Base-by-base conservation (phyloP, 139 green algal genomes). In the Chlorella ohadii region DNA sequence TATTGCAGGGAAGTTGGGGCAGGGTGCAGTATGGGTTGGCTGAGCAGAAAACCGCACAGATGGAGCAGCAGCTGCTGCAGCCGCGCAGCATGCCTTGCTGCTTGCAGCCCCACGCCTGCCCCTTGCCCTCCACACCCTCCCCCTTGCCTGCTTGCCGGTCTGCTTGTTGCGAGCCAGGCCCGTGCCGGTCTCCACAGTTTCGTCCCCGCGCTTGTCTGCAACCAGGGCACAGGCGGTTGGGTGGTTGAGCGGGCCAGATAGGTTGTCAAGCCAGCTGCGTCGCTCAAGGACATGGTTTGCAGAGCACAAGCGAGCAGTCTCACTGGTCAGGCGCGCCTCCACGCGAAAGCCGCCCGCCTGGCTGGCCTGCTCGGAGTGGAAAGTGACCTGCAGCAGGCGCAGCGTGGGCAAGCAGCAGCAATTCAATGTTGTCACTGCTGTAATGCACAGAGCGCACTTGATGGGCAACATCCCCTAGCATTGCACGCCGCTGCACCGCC, bases 121-220 rank as follows among this genome's bases (percentile, higher is more conserved):
- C 36, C 64, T n/a, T 38, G n/a, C 12, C 16, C 34, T 20, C 6
- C 5, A n/a, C n/a, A n/a, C n/a, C 19, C 34, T 3, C 27, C 16
- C 5, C 36, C 67, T 22, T 74, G 67, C 67, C 76, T 82, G 76
- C 76, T 82, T 82, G 11, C 76, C 76, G 38, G 76, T 39, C 76
- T 82, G 76, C 76, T 82, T 82, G 76, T 82, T 82, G 59, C 76
- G 76, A 7, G 76, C 76, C 15, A 28, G 76, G 27, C 76, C 76
- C 27, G 17, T 34, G 6, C 31, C 76, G 9, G 15, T 44, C 76
- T 72, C 57, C 1, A 82, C 13, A 12, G 76, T 82, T 39, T 82
- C 76, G 0, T 63, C 76, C 28, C 71, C 76, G 7, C 28, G 36
- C 76, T 72, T 82, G 59, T 59, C 51, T 59, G 51, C 51, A 22